Percentiles rank a stretch among this genome's conserved stretches.
Conservation (phyloP, 2,329 filamentous ascomycete genomes). For the Plenodomus tracheiphilus region DNA sequence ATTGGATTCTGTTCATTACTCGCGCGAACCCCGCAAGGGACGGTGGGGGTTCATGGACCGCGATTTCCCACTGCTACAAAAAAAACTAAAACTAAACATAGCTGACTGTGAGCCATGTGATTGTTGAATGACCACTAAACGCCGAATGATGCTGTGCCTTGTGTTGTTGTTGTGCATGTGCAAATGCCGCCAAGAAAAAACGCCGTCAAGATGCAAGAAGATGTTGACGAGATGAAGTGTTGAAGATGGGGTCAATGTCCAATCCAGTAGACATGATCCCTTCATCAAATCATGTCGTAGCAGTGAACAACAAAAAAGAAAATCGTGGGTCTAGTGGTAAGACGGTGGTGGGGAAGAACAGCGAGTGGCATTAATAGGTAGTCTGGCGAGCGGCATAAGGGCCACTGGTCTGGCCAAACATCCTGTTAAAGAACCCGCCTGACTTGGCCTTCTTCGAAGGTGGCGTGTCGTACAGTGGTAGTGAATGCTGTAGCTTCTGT, state of each 20-base stretch:
- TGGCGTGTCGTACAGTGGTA: constrained; percentile 45
- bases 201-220: not conserved
- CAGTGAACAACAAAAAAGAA: not conserved
- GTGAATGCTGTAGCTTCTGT: constrained; percentile 39
- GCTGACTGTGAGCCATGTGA: too few species aligned
- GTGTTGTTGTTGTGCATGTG: too few species aligned
- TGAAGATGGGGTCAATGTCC: constrained; percentile 1
- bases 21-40: too few species aligned
- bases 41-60: too few species aligned
- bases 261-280: constrained; percentile 4
- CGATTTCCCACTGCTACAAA: too few species aligned
- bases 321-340: not conserved
- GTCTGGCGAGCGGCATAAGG: constrained; percentile 32
- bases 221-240: not conserved
- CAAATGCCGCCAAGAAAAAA: not conserved
- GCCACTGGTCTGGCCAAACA: constrained; percentile 34
- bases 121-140: too few species aligned
- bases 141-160: not conserved
- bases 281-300: constrained; percentile 5
- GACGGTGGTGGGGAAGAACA: not conserved
- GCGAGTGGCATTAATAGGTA: constrained; percentile 30
- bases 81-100: too few species aligned
- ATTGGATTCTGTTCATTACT: not conserved
- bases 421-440: constrained; percentile 44
- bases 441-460: constrained; percentile 46